Conservation (phyloP, 2,329 filamentous ascomycete species). For the Beauveria sp. region DNA sequence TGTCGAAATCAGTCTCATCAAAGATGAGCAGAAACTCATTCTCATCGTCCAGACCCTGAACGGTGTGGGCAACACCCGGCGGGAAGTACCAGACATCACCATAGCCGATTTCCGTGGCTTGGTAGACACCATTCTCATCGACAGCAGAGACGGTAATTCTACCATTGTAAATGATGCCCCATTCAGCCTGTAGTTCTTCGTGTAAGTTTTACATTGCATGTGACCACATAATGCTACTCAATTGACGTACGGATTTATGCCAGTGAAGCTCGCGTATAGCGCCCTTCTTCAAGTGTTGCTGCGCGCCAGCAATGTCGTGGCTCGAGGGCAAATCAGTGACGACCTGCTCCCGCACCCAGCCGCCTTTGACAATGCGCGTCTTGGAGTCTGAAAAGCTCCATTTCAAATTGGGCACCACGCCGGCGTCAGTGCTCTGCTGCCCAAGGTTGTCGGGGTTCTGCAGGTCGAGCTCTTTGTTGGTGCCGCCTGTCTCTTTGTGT, state of each 20-base stretch:
- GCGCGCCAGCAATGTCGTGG: slow-evolving; percentile 58
- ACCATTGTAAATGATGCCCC: slow-evolving; percentile 55
- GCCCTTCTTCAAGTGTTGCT: slow-evolving; percentile 61
- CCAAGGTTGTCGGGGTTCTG: slow-evolving; percentile 59
- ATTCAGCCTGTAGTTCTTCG: slow-evolving; percentile 45
- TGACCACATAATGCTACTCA: too few species aligned
- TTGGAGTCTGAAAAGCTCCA: slow-evolving; percentile 64
- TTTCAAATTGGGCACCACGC: slow-evolving; percentile 59
- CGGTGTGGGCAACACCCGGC: slow-evolving; percentile 55
- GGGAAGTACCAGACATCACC: slow-evolving; percentile 66
- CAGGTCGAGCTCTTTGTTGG: slow-evolving; percentile 52
- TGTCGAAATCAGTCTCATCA: slow-evolving; percentile 60
- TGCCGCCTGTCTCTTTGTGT: slow-evolving; percentile 43
- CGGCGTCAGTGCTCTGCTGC: slow-evolving; percentile 53
- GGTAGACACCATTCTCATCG: slow-evolving; percentile 51
- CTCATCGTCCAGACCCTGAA: slow-evolving; percentile 58
- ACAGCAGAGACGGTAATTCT: slow-evolving; percentile 52
- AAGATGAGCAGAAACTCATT: slow-evolving; percentile 62
- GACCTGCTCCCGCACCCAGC: slow-evolving; percentile 60
- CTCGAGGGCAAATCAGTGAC: slow-evolving; percentile 59
- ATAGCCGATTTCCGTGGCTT: slow-evolving; percentile 46
- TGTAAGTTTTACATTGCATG: neutral
- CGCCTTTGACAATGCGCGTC: slow-evolving; percentile 53
- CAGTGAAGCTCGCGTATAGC: slow-evolving; percentile 60
- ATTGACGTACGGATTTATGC: slow-evolving; percentile 52